phyloP scores from a whole-genome alignment of 306 rosid genomes.

The Adenanthera pavonina region DNA sequence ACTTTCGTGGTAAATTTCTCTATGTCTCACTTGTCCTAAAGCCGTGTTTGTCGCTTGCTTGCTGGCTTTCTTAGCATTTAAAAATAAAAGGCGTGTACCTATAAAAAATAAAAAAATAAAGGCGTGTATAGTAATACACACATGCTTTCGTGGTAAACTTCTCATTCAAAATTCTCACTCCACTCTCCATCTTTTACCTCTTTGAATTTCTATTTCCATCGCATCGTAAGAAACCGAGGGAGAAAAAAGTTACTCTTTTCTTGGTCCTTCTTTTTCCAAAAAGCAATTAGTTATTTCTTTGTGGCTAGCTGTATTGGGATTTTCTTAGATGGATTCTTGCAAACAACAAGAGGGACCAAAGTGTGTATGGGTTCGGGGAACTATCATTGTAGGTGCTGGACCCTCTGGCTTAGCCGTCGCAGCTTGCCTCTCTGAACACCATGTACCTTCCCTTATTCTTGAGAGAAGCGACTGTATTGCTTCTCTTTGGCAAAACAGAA shows the following conservation, averaged over 20 bases:
- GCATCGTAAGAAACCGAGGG: conserved; percentile 18
- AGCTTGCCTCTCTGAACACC: conserved; percentile 67
- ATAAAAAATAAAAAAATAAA: too few species aligned
- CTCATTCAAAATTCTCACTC: conserved; percentile 28
- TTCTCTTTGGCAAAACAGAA: conserved; percentile 76
- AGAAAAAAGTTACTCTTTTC: conserved; percentile 13
- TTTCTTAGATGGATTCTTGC: conserved; percentile 63
- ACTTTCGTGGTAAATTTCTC: conserved; percentile 6
- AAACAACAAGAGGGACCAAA: conserved; percentile 43
- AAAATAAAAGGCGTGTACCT: neutral
- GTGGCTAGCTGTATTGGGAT: conserved; percentile 14
- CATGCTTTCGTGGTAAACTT: too few species aligned
- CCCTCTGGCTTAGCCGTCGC: conserved; percentile 94
- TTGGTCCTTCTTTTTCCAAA: neutral
- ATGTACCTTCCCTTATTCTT: conserved; percentile 62
- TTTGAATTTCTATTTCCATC: neutral
- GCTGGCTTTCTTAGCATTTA: conserved; percentile 37
- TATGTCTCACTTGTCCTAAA: conserved; percentile 31
- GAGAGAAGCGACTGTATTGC: conserved; percentile 77
- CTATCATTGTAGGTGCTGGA: conserved; percentile 94
- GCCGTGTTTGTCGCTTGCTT: conserved; percentile 1
- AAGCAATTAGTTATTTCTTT: neutral
- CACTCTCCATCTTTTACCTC: neutral
- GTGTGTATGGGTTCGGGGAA: conserved; percentile 57
- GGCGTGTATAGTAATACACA: too few species aligned